Evolutionary conservation across 441 rosid species (phyloP).

Genomic region (Metrosideros polymorpha): DNA sequence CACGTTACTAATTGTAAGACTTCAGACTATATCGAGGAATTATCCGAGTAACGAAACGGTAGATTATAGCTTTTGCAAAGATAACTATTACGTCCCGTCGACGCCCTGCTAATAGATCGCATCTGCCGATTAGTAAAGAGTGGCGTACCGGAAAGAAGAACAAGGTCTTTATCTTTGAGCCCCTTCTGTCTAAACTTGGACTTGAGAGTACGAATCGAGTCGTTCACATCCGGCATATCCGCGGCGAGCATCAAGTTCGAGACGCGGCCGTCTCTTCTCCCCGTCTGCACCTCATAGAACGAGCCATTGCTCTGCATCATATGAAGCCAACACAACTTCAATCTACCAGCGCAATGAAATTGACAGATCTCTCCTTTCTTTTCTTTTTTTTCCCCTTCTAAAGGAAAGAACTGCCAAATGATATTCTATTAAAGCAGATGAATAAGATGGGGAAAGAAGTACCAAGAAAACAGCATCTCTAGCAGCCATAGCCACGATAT

Average conservation of each 20-base stretch:
- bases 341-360: background rate
- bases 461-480: conserved; percentile 63
- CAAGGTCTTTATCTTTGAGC: conserved; percentile 54
- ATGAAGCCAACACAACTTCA: background rate
- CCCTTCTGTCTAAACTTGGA: conserved; percentile 49
- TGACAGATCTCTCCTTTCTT: background rate
- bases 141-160: conserved; percentile 53
- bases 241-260: conserved; percentile 27
- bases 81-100: too few relatives aligned
- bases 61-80: background rate
- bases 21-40: background rate
- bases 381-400: background rate
- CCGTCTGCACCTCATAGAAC: conserved; percentile 40
- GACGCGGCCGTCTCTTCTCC: conserved; percentile 59
- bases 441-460: background rate
- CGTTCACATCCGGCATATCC: conserved; percentile 44
- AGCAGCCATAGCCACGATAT: conserved; percentile 70
- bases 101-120: background rate
- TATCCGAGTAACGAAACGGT: background rate
- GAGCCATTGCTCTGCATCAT: conserved; percentile 51
- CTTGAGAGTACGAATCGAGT: conserved; percentile 34
- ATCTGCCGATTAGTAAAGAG: background rate
- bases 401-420: background rate
- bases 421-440: too few relatives aligned
- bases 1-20: background rate